These are phyloP conservation scores for Apophysomyces elegans DNA, from an alignment of 371 early-diverging fungal genomes.

Conservation along the genomic window DNA sequence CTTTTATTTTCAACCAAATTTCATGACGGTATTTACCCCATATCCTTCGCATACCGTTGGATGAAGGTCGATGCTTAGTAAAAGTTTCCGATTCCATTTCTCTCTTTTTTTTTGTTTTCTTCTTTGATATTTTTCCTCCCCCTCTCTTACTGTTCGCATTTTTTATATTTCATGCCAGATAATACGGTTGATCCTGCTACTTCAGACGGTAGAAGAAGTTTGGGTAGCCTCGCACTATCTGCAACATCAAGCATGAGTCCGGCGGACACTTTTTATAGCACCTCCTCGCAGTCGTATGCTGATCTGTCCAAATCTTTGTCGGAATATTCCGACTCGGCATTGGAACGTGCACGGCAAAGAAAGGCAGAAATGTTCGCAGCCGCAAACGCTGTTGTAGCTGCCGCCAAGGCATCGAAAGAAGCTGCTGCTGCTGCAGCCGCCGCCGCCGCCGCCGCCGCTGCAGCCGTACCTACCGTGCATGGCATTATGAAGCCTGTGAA, in stretches of 20 bases:
- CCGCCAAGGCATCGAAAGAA: constrained; percentile 22
- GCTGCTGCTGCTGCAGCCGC: constrained; percentile 1
- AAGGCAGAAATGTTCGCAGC: constrained; percentile 28
- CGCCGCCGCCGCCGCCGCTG: not conserved
- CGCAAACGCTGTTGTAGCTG: constrained; percentile 28
- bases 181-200: constrained; percentile 6
- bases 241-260: not conserved
- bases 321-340: not conserved
- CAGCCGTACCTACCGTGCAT: not conserved
- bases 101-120: not conserved
- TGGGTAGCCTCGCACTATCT: not conserved
- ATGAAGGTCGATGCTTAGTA: not conserved
- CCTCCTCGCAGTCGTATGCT: not conserved
- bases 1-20: constrained; percentile 9
- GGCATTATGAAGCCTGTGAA: not conserved
- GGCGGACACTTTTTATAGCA: not conserved
- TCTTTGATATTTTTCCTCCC: too few species aligned
- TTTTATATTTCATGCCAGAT: constrained; percentile 4
- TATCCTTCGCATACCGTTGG: not conserved
- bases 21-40: constrained; percentile 5
- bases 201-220: constrained; percentile 3
- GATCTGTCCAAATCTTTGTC: constrained; percentile 3
- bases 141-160: constrained; percentile 2
- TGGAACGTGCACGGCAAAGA: constrained; percentile 17
- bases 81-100: constrained; percentile 5